Evolutionary conservation across 164 flowering plant genomes (phyloP).

Genomic region (Dillenia suffruticosa): DNA sequence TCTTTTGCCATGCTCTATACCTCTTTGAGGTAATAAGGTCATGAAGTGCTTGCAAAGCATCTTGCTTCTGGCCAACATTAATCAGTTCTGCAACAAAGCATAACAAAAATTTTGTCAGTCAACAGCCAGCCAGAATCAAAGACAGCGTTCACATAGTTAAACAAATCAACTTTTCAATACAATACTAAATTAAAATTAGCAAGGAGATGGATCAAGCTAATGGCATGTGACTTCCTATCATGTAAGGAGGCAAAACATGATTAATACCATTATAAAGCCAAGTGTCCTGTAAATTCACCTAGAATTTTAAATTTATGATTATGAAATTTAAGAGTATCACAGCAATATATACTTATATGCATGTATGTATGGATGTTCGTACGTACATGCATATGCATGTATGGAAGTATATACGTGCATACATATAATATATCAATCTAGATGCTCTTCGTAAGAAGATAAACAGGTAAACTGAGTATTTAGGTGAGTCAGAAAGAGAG

Average conservation of each 20-base stretch:
- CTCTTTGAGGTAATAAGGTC: conserved; percentile 87
- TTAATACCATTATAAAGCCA: background rate
- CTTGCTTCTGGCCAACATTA: conserved; percentile 94
- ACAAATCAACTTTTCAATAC: background rate
- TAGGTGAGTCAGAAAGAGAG: too few relatives aligned
- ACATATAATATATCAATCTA: too few relatives aligned
- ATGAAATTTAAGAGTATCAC: too few relatives aligned
- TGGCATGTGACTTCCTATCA: background rate
- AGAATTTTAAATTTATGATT: too few relatives aligned
- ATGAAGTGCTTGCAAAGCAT: conserved; percentile 85
- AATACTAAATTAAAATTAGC: background rate
- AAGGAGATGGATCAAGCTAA: background rate
- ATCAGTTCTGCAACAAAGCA: conserved; percentile 66
- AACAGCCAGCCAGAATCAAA: background rate
- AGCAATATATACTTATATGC: too few relatives aligned
- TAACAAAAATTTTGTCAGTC: background rate
- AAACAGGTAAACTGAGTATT: too few relatives aligned
- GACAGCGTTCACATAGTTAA: background rate
- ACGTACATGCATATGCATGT: too few relatives aligned
- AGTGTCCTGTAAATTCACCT: too few relatives aligned
- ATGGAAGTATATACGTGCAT: too few relatives aligned
- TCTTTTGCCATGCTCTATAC: conserved; percentile 84
- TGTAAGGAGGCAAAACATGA: background rate
- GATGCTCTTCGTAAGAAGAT: too few relatives aligned
- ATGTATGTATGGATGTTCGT: too few relatives aligned